A percentile compares a stretch with the other conserved stretches of the same genome.
These are phyloP conservation scores for Phalaenopsis equestris DNA, from an alignment of 106 monocot species.

Conservation along the genomic window DNA sequence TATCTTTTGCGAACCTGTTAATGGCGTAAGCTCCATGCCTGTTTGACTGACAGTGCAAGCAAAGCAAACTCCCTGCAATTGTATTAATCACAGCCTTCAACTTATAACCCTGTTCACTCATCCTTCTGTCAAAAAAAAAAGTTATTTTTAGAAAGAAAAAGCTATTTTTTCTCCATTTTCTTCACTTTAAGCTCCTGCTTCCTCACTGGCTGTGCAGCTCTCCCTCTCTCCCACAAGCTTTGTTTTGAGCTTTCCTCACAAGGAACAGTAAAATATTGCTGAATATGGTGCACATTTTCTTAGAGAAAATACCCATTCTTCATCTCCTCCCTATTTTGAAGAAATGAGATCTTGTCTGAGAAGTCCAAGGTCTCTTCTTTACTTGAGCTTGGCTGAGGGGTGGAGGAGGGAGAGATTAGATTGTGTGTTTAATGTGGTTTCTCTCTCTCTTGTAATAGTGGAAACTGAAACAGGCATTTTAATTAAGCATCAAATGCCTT, in stretches of 20 bases:
- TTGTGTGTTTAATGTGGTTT: background rate
- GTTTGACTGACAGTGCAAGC: constrained; percentile 29
- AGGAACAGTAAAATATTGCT: background rate
- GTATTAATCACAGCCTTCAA: background rate
- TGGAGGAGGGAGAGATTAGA: background rate
- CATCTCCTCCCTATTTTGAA: background rate
- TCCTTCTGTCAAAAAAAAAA: background rate
- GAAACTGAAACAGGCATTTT: constrained; percentile 1
- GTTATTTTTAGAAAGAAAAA: background rate
- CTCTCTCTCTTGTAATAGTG: background rate
- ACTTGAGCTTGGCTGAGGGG: background rate
- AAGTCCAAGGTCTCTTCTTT: background rate
- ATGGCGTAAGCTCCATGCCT: constrained; percentile 20
- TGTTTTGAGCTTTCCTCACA: background rate
- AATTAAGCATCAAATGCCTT: constrained; percentile 2
- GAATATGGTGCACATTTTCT: background rate
- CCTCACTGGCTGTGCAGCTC: background rate
- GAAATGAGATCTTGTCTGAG: background rate
- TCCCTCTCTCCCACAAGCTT: background rate
- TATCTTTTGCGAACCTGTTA: too few relatives aligned
- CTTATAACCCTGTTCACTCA: background rate
- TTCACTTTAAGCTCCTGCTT: background rate
- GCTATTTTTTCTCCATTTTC: background rate
- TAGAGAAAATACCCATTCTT: background rate
- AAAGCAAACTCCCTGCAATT: constrained; percentile 18